phyloP scores from a whole-genome alignment of 805 yeast genomes.

The Candida boidinii region DNA sequence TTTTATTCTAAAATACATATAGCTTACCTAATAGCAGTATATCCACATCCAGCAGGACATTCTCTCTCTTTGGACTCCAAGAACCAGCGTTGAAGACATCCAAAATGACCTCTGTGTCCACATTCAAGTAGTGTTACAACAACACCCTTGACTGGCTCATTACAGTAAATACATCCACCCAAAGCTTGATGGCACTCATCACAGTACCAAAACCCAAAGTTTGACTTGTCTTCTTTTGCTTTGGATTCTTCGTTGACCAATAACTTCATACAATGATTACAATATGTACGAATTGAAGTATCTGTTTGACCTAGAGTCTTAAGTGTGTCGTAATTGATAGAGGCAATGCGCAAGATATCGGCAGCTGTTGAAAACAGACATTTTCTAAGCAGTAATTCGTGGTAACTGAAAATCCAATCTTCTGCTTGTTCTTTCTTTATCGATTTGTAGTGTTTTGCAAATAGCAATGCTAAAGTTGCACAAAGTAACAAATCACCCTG shows the following conservation, averaged over 20 bases:
- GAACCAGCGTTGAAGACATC: conserved; percentile 76
- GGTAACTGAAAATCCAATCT: conserved; percentile 49
- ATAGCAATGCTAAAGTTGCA: conserved; percentile 47
- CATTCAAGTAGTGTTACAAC: conserved; percentile 55
- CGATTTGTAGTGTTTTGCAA: conserved; percentile 29
- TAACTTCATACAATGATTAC: conserved; percentile 52
- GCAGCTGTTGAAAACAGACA: conserved; percentile 52
- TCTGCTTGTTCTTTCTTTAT: conserved; percentile 28
- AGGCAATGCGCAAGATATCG: conserved; percentile 36
- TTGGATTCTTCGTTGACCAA: conserved; percentile 51
- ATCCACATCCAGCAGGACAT: conserved; percentile 79
- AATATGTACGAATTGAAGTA: conserved; percentile 44
- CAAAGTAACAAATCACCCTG: conserved; percentile 63
- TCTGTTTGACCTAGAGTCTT: conserved; percentile 27
- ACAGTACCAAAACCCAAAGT: conserved; percentile 81
- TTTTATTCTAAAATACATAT: too few relatives aligned
- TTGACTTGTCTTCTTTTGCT: conserved; percentile 24
- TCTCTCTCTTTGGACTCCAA: conserved; percentile 50
- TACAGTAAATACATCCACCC: conserved; percentile 70
- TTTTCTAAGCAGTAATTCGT: conserved; percentile 42
- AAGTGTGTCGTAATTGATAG: conserved; percentile 22
- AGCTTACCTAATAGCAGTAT: background rate
- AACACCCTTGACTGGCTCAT: conserved; percentile 67
- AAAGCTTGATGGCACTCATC: conserved; percentile 53
- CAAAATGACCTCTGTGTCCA: conserved; percentile 84